Percentiles rank a stretch among this genome's conserved stretches.
These are phyloP conservation scores for Mycena filopes DNA, from an alignment of 768 basidiomycete species.

Conservation along the genomic window DNA sequence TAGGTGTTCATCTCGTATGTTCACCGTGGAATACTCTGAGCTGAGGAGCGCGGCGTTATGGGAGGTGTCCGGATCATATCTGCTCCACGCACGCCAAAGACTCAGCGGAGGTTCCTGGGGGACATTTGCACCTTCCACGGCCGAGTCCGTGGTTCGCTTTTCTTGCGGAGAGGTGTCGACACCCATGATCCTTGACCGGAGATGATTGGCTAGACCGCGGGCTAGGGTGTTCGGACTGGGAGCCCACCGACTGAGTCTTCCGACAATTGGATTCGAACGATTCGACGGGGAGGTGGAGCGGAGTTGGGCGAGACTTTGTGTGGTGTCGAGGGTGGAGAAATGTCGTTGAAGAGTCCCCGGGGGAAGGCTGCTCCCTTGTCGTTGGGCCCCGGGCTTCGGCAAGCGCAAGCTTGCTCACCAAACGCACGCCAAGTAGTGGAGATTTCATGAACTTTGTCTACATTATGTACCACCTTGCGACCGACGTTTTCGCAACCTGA, in stretches of 20 bases:
- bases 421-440: too few species aligned
- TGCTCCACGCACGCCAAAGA: constrained; percentile 8
- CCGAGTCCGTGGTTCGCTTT: constrained; percentile 9
- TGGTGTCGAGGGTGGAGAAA: not conserved
- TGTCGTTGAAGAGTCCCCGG: not conserved
- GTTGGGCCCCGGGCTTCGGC: not conserved
- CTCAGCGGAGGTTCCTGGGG: constrained; percentile 18
- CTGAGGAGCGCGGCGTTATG: not conserved
- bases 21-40: too few species aligned
- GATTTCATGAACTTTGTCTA: too few species aligned
- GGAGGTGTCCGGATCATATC: constrained; percentile 1
- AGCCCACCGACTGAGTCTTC: not conserved
- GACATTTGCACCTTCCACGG: constrained; percentile 5
- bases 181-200: constrained; percentile 17
- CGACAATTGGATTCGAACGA: too few species aligned
- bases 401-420: too few species aligned
- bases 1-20: not conserved
- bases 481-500: too few species aligned
- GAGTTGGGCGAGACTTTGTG: not conserved
- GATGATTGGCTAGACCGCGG: constrained; percentile 18
- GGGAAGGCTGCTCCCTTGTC: too few species aligned
- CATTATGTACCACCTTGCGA: too few species aligned
- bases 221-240: constrained; percentile 1
- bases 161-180: constrained; percentile 16
- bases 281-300: not conserved